Conservation (phyloP, 805 yeast genomes). For the Saturnispora galanensis region DNA sequence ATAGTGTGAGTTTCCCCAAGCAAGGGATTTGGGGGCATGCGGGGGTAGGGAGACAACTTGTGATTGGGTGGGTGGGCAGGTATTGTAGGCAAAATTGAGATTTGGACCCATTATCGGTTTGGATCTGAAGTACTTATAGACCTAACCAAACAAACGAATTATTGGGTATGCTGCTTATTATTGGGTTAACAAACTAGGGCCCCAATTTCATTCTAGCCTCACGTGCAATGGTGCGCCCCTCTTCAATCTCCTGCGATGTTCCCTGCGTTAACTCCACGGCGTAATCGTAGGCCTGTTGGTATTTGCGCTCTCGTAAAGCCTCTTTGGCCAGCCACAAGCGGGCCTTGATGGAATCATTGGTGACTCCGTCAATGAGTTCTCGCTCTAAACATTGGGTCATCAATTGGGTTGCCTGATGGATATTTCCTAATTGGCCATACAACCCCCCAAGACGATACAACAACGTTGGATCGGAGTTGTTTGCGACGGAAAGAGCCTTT, state of each 20-base stretch:
- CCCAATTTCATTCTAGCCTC: constrained; percentile 56
- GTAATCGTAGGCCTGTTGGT: constrained; percentile 58
- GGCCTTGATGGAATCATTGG: constrained; percentile 71
- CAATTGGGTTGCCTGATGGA: constrained; percentile 43
- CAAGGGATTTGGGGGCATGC: no score
- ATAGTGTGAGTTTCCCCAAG: no score
- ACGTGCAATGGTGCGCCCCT: constrained; percentile 74
- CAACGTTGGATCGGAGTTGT: constrained; percentile 43
- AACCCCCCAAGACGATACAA: constrained; percentile 61
- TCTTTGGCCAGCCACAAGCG: constrained; percentile 76
- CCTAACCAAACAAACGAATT: no score
- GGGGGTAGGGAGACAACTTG: no score
- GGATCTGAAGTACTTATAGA: no score
- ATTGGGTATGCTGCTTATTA: background rate
- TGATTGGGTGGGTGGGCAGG: no score
- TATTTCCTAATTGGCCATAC: constrained; percentile 47
- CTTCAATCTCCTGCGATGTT: constrained; percentile 79
- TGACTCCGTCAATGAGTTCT: constrained; percentile 53
- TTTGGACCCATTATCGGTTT: no score
- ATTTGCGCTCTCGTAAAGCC: constrained; percentile 48
- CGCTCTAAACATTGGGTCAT: constrained; percentile 63
- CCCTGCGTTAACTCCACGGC: constrained; percentile 66
- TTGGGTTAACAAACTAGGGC: background rate
- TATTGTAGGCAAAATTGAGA: no score
- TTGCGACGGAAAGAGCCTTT: constrained; percentile 53